Evolutionary conservation across 805 yeast species (phyloP), one percentile per base, ranked within the genome.

Genomic region (Schwanniomyces vanrijiae): DNA sequence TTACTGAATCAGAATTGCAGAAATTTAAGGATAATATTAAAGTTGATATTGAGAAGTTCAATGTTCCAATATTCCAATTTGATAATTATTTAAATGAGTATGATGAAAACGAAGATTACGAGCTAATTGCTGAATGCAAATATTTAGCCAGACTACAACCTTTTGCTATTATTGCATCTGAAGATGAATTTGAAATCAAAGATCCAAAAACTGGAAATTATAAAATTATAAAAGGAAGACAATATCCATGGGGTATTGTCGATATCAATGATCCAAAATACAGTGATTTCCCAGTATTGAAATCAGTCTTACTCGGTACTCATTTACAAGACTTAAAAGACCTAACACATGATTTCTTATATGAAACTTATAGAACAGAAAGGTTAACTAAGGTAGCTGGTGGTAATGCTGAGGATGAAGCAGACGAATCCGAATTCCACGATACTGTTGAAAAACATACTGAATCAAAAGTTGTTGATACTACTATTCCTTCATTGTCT

Each of bases 281-380:
- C 55, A 72, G 80, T 34, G 86, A 82, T 58, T 81, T 82, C 61
- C 66, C 82, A 7, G 61, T 79, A 14, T 69, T 88, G 58, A 82
- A 85, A 52, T 78, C 84, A 41, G 92, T 87, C 2, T 63, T 88
- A 35, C 80, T 88, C 59, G 95, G 95, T 5, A 80, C 91, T n/a
- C 96, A 89, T 62, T 71, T 88, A 54, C 86, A 83, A 61, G 94
- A 87, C 58, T 80, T 87, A 59, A 86, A 87, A 67, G 95, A 88
- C 58, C 73, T 86, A 49, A 88, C 95, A 24, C 90, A 86, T 56
- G 88, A 83, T 55, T 75, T 82, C 65, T 68, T 87, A 45, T 87
- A 87, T 65, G 95, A 87, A 61, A 82, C 84, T 48, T 87, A 86
- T 62, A 80, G 96, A 69, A 84, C 94, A 18, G 91, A 86, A 60